phyloP scores from a whole-genome alignment of 805 yeast genomes.

The Ogataea methanolica region DNA sequence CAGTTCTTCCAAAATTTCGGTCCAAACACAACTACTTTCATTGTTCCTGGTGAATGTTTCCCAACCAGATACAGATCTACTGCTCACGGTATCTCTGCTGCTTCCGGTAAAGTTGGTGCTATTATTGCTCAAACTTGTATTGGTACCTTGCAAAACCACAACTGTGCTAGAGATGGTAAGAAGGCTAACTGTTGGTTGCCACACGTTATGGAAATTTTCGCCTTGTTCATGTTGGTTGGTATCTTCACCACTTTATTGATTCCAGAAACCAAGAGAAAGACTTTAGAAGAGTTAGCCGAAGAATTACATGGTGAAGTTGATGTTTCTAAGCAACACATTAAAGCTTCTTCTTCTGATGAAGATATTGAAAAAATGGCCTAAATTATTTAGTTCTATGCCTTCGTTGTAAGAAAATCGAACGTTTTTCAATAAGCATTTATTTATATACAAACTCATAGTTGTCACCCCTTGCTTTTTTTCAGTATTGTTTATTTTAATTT shows the following conservation, averaged over 20 bases:
- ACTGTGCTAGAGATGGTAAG: conserved; percentile 53
- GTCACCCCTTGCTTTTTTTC: too few relatives aligned
- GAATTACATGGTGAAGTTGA: conserved; percentile 77
- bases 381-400: not conserved
- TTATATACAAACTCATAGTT: too few relatives aligned
- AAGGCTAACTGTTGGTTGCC: conserved; percentile 74
- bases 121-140: conserved; percentile 84
- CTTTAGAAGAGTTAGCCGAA: conserved; percentile 80
- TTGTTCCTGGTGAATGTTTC: conserved; percentile 87
- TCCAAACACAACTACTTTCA: conserved; percentile 88
- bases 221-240: conserved; percentile 87
- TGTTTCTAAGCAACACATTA: conserved; percentile 13
- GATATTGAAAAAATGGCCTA: not conserved
- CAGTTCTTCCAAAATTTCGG: conserved; percentile 92
- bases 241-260: conserved; percentile 56
- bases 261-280: conserved; percentile 90
- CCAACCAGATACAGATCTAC: conserved; percentile 95
- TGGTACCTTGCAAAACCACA: conserved; percentile 79
- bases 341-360: not conserved
- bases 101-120: conserved; percentile 88
- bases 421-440: too few relatives aligned
- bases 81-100: conserved; percentile 94
- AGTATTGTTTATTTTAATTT: too few relatives aligned
- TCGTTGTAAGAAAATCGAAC: too few relatives aligned
- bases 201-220: conserved; percentile 91